Conservation (phyloP, 2,329 filamentous ascomycete genomes). For the Cercospora sp. region DNA sequence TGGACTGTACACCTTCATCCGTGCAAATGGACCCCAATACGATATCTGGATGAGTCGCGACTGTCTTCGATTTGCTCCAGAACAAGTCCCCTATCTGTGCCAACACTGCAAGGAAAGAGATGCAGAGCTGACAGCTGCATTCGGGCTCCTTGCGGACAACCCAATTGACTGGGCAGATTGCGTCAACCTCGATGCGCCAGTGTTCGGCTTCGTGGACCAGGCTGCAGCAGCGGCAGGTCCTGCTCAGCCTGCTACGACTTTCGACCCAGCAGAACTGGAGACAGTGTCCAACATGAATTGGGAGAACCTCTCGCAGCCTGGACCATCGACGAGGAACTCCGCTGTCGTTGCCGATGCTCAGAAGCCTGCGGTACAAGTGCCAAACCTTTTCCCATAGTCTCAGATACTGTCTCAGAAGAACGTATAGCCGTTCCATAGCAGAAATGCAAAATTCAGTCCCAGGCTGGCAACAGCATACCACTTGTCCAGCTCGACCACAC, state of each 20-base stretch:
- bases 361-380: background rate
- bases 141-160: background rate
- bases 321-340: background rate
- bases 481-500: slow-evolving; percentile 80
- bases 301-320: background rate
- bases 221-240: background rate
- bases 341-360: background rate
- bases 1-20: slow-evolving; percentile 15
- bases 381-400: background rate
- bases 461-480: slow-evolving; percentile 61
- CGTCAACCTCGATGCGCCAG: background rate
- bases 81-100: slow-evolving; percentile 13
- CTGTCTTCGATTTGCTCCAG: slow-evolving; percentile 11
- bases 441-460: slow-evolving; percentile 52
- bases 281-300: background rate
- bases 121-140: slow-evolving; percentile 7
- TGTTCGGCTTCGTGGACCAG: background rate
- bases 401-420: slow-evolving; percentile 24
- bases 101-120: slow-evolving; percentile 14
- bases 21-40: slow-evolving; percentile 2
- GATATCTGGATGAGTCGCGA: slow-evolving; percentile 14
- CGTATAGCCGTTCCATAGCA: slow-evolving; percentile 56
- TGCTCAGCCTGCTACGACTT: background rate
- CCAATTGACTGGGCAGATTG: background rate
- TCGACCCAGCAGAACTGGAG: slow-evolving; percentile 3